phyloP scores from a whole-genome alignment of 768 basidiomycete genomes.

The Fomitopsis serialis region DNA sequence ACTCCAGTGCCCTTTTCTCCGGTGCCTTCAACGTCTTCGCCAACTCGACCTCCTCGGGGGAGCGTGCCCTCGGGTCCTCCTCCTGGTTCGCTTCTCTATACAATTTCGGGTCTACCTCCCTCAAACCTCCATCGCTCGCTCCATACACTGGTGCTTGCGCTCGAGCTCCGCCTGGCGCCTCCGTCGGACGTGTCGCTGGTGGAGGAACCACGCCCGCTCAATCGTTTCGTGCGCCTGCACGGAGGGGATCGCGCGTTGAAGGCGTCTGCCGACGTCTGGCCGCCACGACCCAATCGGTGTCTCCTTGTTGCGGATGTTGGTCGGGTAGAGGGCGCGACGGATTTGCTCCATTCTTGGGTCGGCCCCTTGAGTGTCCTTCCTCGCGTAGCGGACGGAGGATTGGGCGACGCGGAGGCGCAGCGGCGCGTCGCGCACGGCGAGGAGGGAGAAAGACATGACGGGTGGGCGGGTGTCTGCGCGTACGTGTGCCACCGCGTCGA shows the following conservation, averaged over 20 bases:
- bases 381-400: constrained; percentile 34
- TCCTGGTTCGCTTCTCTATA: constrained; percentile 69
- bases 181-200: constrained; percentile 70
- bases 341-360: constrained; percentile 71
- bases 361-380: constrained; percentile 31
- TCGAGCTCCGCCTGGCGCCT: constrained; percentile 60
- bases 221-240: constrained; percentile 90
- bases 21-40: constrained; percentile 57
- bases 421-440: constrained; percentile 28
- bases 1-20: constrained; percentile 69
- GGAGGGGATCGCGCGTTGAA: constrained; percentile 83
- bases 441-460: constrained; percentile 38
- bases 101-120: constrained; percentile 45
- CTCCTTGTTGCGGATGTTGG: constrained; percentile 62
- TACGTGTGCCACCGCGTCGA: background rate
- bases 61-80: constrained; percentile 70
- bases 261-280: constrained; percentile 67
- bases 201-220: constrained; percentile 83
- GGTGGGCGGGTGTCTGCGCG: constrained; percentile 9
- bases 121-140: constrained; percentile 80
- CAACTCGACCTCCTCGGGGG: constrained; percentile 48
- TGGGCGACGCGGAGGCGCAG: constrained; percentile 29
- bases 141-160: constrained; percentile 80
- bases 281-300: constrained; percentile 83
- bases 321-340: constrained; percentile 76